Conservation (phyloP, 345 rosid species). For the Citrus sp. region DNA sequence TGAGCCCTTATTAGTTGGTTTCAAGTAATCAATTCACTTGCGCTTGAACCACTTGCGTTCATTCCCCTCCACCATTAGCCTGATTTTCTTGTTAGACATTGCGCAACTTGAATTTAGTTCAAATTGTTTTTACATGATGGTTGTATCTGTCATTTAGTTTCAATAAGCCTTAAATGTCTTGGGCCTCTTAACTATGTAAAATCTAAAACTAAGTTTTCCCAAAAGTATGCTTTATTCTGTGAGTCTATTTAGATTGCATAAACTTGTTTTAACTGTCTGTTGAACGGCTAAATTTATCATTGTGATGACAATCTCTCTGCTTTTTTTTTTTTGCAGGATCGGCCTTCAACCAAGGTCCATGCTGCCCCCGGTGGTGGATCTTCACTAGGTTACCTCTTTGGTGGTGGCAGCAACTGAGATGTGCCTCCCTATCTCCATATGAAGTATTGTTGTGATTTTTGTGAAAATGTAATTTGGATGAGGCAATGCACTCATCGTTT, state of each 20-base stretch:
- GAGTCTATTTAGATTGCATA: background rate
- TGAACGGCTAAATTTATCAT: too few relatives aligned
- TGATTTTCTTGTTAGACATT: background rate
- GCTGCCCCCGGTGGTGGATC: slow-evolving; percentile 52
- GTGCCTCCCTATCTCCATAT: background rate
- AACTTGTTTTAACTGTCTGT: too few relatives aligned
- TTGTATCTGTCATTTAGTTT: background rate
- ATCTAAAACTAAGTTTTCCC: background rate
- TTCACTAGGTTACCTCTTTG: slow-evolving; percentile 42
- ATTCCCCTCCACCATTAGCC: background rate
- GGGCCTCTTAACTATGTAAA: background rate
- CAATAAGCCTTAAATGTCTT: background rate
- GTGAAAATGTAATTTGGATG: slow-evolving; percentile 22
- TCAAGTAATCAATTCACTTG: background rate
- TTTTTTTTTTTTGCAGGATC: slow-evolving; percentile 27
- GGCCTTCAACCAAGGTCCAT: slow-evolving; percentile 50
- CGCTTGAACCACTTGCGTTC: too few relatives aligned
- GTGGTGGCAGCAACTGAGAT: slow-evolving; percentile 30
- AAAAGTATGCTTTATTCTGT: background rate
- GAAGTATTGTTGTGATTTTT: slow-evolving; percentile 26
- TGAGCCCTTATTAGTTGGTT: background rate
- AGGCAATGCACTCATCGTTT: slow-evolving; percentile 12
- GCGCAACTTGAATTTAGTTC: background rate
- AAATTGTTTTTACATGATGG: background rate
- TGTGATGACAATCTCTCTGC: too few relatives aligned